Evolutionary conservation across 257 asterid genomes (phyloP).

Genomic region (Solanum acaule): DNA sequence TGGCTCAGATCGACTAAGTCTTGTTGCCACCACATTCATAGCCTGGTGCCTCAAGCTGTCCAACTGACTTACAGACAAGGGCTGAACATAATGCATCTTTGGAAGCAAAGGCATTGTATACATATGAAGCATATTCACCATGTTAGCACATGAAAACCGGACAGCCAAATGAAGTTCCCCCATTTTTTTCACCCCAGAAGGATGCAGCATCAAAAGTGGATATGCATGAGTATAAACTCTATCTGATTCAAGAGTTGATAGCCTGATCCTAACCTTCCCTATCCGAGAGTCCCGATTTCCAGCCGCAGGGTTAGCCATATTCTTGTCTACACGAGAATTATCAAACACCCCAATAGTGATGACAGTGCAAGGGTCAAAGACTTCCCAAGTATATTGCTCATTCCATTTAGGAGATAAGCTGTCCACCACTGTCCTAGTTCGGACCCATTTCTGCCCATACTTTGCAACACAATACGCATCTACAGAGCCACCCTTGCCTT

Average conservation of each 20-base stretch:
- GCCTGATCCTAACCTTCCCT: slow-evolving; percentile 69
- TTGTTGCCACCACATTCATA: slow-evolving; percentile 61
- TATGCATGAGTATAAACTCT: slow-evolving; percentile 75
- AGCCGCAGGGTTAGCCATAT: slow-evolving; percentile 1
- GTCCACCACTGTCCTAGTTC: slow-evolving; percentile 76
- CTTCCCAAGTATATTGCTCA: slow-evolving; percentile 95
- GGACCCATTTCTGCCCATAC: slow-evolving; percentile 83
- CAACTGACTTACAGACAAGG: slow-evolving; percentile 61
- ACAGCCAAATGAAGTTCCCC: slow-evolving; percentile 92
- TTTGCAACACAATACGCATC: slow-evolving; percentile 77
- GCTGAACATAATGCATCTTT: slow-evolving; percentile 87
- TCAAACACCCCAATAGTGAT: slow-evolving; percentile 75
- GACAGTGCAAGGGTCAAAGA: slow-evolving; percentile 84
- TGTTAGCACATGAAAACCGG: slow-evolving; percentile 65
- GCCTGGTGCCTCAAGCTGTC: slow-evolving; percentile 74
- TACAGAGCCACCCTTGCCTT: slow-evolving; percentile 68
- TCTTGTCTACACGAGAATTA: slow-evolving; percentile 60
- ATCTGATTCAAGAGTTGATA: slow-evolving; percentile 76
- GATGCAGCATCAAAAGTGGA: slow-evolving; percentile 72
- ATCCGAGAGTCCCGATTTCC: slow-evolving; percentile 50
- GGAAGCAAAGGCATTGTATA: slow-evolving; percentile 70
- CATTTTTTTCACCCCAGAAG: slow-evolving; percentile 84
- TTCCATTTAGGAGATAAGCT: slow-evolving; percentile 77
- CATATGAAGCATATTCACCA: slow-evolving; percentile 62
- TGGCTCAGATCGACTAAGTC: slow-evolving; percentile 79